Conservation (phyloP, 192 early-diverging fungal species). For the Gryganskiella cystojenkinii region DNA sequence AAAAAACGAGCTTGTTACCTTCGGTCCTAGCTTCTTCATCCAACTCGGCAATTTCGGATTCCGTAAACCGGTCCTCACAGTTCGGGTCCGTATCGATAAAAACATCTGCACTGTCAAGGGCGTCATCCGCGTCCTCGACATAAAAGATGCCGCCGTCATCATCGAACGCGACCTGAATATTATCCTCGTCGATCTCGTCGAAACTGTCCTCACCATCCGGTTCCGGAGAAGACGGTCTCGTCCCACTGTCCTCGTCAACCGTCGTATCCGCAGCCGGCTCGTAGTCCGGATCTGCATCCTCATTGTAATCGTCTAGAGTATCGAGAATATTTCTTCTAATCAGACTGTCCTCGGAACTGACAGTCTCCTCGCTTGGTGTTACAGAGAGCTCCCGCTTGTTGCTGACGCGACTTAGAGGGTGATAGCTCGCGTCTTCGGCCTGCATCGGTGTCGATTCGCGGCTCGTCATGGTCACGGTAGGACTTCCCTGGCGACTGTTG, state of each 20-base stretch:
- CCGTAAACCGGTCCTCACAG: too few species aligned
- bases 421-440: neutral
- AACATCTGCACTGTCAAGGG: neutral
- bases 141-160: neutral
- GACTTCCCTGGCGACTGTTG: constrained; percentile 39
- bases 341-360: constrained; percentile 1
- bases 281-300: constrained; percentile 28
- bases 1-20: neutral
- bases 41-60: too few species aligned
- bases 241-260: constrained; percentile 9
- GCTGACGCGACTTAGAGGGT: neutral
- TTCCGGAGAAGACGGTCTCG: constrained; percentile 16
- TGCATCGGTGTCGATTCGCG: constrained; percentile 1
- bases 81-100: too few species aligned
- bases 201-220: constrained; percentile 38
- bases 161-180: constrained; percentile 32
- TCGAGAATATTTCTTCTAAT: constrained; percentile 13
- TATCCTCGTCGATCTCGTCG: constrained; percentile 44
- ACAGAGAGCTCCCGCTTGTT: neutral
- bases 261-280: constrained; percentile 16
- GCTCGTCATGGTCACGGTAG: constrained; percentile 2
- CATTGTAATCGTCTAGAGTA: neutral
- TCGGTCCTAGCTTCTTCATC: too few species aligned
- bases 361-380: constrained; percentile 13
- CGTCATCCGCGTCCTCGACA: too few species aligned